Conservation (phyloP, 352 stramenopile species). For the Phytophthora sojae region DNA sequence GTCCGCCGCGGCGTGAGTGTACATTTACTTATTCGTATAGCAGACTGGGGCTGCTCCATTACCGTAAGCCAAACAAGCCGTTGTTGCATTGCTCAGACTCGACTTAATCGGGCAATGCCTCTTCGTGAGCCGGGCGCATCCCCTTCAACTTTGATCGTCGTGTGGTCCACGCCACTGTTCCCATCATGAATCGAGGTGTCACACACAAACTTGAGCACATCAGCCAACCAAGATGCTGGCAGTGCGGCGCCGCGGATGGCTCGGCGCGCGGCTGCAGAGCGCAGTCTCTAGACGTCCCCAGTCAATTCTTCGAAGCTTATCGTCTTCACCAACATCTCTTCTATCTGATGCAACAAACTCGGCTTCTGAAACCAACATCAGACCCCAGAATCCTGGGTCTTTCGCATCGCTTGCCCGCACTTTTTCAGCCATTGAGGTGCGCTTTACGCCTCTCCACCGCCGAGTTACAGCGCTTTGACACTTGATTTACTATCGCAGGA, state of each 20-base stretch:
- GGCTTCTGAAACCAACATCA: constrained; percentile 1
- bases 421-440: constrained; percentile 65
- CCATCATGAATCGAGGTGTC: not conserved
- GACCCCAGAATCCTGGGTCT: constrained; percentile 14
- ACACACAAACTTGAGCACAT: not conserved
- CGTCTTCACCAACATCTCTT: constrained; percentile 10
- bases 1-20: constrained; percentile 1
- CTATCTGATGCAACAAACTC: constrained; percentile 4
- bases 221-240: constrained; percentile 15
- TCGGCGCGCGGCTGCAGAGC: constrained; percentile 2
- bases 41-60: not conserved
- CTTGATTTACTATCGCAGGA: constrained; percentile 33
- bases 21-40: not conserved
- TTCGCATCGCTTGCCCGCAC: constrained; percentile 58
- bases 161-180: not conserved
- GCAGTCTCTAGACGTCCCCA: not conserved
- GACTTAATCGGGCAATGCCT: no score
- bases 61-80: not conserved
- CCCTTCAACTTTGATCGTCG: constrained; percentile 12
- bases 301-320: not conserved
- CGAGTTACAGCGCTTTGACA: not conserved
- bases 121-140: constrained; percentile 9
- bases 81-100: not conserved
- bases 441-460: not conserved
- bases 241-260: constrained; percentile 10